phyloP scores from a whole-genome alignment of 2,329 filamentous ascomycete genomes.

The Botryotinia convoluta region DNA sequence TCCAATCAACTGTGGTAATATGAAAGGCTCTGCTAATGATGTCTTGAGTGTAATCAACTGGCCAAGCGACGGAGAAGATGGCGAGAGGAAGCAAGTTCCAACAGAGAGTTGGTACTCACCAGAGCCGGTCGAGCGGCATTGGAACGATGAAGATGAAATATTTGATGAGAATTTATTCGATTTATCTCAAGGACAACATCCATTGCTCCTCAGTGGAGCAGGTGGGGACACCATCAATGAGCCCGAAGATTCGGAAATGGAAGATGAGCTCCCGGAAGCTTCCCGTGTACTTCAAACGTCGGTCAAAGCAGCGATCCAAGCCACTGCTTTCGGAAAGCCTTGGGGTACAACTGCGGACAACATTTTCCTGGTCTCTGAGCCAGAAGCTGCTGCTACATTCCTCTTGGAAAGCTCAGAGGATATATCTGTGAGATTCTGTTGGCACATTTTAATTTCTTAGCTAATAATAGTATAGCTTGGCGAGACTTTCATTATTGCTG shows the following conservation, averaged over 20 bases:
- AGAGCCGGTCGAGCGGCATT: slow-evolving; percentile 2
- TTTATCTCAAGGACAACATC: slow-evolving; percentile 7
- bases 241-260: not conserved
- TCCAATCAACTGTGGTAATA: not conserved
- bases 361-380: slow-evolving; percentile 37
- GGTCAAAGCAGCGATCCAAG: slow-evolving; percentile 20
- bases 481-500: slow-evolving; percentile 29
- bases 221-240: not conserved
- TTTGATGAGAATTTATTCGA: slow-evolving; percentile 18
- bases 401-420: slow-evolving; percentile 27
- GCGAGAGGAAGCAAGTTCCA: slow-evolving; percentile 25
- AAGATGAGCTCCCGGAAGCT: slow-evolving; percentile 16
- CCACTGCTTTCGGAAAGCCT: slow-evolving; percentile 21
- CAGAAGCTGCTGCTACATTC: slow-evolving; percentile 36
- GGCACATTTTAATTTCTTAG: not conserved
- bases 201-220: not conserved
- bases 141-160: not conserved
- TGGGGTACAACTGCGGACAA: slow-evolving; percentile 29
- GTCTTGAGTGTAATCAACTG: slow-evolving; percentile 26
- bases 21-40: slow-evolving; percentile 18
- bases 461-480: slow-evolving; percentile 21
- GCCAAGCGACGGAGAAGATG: slow-evolving; percentile 22
- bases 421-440: slow-evolving; percentile 20
- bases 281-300: slow-evolving; percentile 21
- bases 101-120: slow-evolving; percentile 29